Percentiles rank a stretch among this genome's conserved stretches.
Conservation (phyloP, 2,329 filamentous ascomycete species). For the Colletotrichum horii region DNA sequence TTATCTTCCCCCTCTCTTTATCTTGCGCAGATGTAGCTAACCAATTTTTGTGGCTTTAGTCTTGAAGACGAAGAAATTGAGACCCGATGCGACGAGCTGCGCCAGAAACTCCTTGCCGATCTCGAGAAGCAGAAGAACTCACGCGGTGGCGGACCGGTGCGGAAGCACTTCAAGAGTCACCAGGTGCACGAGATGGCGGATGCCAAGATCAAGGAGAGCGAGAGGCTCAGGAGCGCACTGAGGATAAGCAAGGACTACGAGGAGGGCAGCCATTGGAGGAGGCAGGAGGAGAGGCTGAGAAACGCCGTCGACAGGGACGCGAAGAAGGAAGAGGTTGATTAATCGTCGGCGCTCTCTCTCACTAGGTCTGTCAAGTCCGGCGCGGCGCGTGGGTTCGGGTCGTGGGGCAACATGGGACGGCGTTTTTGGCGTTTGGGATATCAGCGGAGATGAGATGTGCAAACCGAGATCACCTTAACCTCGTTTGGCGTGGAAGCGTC, state of each 20-base stretch:
- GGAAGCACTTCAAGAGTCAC: constrained; percentile 78
- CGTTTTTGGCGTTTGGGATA: background rate
- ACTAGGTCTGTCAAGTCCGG: background rate
- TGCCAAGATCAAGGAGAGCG: constrained; percentile 95
- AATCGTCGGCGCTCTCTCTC: background rate
- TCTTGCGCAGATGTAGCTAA: background rate
- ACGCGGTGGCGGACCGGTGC: constrained; percentile 37
- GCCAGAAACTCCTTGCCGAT: constrained; percentile 44
- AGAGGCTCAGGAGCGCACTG: constrained; percentile 82
- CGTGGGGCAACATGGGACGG: background rate
- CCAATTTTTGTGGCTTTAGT: constrained; percentile 41
- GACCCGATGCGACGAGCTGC: constrained; percentile 50
- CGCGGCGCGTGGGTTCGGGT: background rate
- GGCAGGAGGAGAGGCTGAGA: constrained; percentile 74
- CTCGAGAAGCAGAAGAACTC: constrained; percentile 40
- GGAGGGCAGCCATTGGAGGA: constrained; percentile 85
- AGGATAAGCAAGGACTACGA: constrained; percentile 87
- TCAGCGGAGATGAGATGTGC: background rate
- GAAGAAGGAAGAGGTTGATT: constrained; percentile 24
- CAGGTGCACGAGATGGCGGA: constrained; percentile 96
- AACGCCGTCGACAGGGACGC: constrained; percentile 46
- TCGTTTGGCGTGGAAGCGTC: background rate
- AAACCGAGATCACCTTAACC: background rate
- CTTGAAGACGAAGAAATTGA: constrained; percentile 93
- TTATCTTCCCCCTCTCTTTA: constrained; percentile 31